Percentiles rank a stretch among this genome's conserved stretches.
phyloP scores from a whole-genome alignment of 768 basidiomycete species.

The Suillus subaureus region DNA sequence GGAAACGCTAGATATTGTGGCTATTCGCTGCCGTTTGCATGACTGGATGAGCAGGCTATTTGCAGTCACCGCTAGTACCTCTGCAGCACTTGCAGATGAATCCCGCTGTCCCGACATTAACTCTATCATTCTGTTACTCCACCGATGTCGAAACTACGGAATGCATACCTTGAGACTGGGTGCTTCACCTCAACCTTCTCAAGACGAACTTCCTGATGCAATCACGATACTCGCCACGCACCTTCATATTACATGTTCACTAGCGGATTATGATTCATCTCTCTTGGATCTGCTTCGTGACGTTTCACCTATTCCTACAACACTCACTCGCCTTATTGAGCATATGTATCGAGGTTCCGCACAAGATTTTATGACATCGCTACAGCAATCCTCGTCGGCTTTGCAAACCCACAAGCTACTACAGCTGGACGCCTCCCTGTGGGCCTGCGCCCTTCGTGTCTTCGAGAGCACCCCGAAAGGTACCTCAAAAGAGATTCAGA shows the following conservation, averaged over 20 bases:
- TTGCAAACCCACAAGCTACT: slow-evolving; percentile 40
- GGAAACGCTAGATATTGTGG: slow-evolving; percentile 2
- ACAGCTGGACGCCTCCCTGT: slow-evolving; percentile 52
- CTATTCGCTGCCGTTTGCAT: slow-evolving; percentile 17
- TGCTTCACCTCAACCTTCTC: neutral
- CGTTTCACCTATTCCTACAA: slow-evolving; percentile 32
- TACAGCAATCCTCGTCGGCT: slow-evolving; percentile 25
- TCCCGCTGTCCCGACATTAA: slow-evolving; percentile 8
- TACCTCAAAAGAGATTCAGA: slow-evolving; percentile 27
- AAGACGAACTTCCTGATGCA: slow-evolving; percentile 26
- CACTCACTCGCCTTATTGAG: slow-evolving; percentile 32
- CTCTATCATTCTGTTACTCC: slow-evolving; percentile 28
- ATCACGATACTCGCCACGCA: slow-evolving; percentile 25
- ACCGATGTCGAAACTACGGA: slow-evolving; percentile 21
- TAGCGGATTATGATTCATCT: slow-evolving; percentile 1
- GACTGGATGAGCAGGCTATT: slow-evolving; percentile 29
- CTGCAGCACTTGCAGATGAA: neutral
- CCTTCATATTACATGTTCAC: slow-evolving; percentile 18
- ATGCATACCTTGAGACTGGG: slow-evolving; percentile 19
- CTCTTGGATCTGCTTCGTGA: slow-evolving; percentile 30
- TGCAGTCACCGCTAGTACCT: neutral
- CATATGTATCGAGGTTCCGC: slow-evolving; percentile 22
- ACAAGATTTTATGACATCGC: slow-evolving; percentile 28
- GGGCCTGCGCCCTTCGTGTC: slow-evolving; percentile 50
- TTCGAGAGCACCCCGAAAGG: slow-evolving; percentile 40